Conservation (phyloP, 805 yeast genomes). For the Saccharomycopsis vini region DNA sequence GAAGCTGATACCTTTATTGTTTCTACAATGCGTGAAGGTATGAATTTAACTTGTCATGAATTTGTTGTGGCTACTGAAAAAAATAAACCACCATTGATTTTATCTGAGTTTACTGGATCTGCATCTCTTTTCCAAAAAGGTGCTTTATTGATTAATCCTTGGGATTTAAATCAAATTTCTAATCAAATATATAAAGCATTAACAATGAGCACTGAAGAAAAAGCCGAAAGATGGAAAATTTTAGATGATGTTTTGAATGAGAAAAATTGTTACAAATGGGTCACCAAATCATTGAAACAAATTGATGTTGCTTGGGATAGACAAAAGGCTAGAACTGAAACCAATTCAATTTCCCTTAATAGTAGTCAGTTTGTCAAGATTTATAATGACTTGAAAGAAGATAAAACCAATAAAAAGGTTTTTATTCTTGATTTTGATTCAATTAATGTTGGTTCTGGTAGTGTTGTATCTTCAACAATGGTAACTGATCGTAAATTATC, state of each 20-base stretch:
- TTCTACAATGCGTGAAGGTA: constrained; percentile 89
- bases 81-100: constrained; percentile 69
- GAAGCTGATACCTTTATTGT: constrained; percentile 88
- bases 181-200: constrained; percentile 56
- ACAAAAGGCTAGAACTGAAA: constrained; percentile 34
- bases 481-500: constrained; percentile 49
- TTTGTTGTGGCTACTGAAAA: constrained; percentile 67
- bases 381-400: constrained; percentile 23
- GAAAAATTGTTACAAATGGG: constrained; percentile 75
- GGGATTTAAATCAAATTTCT: constrained; percentile 68
- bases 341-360: constrained; percentile 26
- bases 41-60: constrained; percentile 95
- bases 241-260: constrained; percentile 50
- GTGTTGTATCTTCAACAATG: constrained; percentile 32
- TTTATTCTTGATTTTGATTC: constrained; percentile 45
- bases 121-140: constrained; percentile 69
- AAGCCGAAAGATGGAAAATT: constrained; percentile 49
- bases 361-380: constrained; percentile 28
- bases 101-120: constrained; percentile 93
- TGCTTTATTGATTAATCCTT: constrained; percentile 78
- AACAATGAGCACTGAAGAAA: constrained; percentile 54
- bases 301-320: constrained; percentile 46
- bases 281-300: constrained; percentile 41
- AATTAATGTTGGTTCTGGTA: constrained; percentile 23
- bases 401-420: constrained; percentile 27